Base-by-base conservation (phyloP, 495 filamentous ascomycete genomes). In the Podospora anserina region DNA sequence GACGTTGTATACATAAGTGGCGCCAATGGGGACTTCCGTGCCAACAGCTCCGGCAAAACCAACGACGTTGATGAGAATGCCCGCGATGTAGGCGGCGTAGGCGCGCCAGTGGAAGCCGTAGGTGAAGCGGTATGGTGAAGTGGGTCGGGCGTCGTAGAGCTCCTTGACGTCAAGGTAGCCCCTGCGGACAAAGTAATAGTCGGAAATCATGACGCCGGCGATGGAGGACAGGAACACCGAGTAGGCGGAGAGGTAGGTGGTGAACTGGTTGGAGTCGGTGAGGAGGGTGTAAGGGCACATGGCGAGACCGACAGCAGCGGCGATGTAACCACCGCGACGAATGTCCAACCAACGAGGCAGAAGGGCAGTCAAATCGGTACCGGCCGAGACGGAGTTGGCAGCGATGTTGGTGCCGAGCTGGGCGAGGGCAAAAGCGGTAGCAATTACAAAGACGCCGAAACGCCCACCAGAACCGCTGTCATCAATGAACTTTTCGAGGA, bases 161-260 rank as follows among this genome's bases (percentile, higher is more conserved):
- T 91, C 88, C 68, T 85, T 88, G 70, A 94, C 83, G 70, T 93
- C 85, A 18, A 94, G 84, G 76, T 94, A 97, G 54, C 94, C 94
- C 34, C 85, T 86, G 67, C 93, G 91, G 20, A 97, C 92, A 67
- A 92, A 70, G 79, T 97, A 97, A 83, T 97, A 97, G 79, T 97
- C 94, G 77, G 82, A 88, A 74, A 93, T 84, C 75, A 97, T 95
- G 66, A 96, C 92, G 19, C 93, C 94, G 16, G 92, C 94, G 72
- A 97, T 95, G 53, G 92, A 92, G 60, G 91, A 94, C 27, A 97
- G 87, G 81, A 97, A 97, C 68, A 97, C 91, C n/a, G 91, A 93
- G 82, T 97, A 97, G 27, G 94, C 91, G 15, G 91, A 94, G 5
- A 97, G 88, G 73, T 97, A 97, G 58, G 91, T 94, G n/a, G 91